Evolutionary conservation across 2,329 filamentous ascomycete genomes (phyloP).

Genomic region (Exophiala mesophila): DNA sequence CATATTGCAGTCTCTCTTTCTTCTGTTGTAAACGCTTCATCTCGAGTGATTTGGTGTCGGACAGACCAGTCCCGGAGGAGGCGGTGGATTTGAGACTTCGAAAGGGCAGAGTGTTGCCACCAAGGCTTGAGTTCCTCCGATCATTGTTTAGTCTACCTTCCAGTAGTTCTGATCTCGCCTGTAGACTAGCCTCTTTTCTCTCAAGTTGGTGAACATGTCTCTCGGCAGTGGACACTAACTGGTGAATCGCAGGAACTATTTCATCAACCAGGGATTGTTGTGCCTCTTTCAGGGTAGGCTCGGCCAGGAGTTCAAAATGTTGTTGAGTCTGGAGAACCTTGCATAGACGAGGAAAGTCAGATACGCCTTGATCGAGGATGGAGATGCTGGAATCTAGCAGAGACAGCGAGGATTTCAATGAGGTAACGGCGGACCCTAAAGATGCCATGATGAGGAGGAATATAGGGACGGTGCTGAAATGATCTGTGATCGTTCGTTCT

Average conservation of each 20-base stretch:
- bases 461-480: no score
- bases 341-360: slow-evolving; percentile 58
- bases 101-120: slow-evolving; percentile 6
- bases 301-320: slow-evolving; percentile 91
- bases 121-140: slow-evolving; percentile 28
- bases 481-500: no score
- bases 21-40: slow-evolving; percentile 69
- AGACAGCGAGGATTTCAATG: slow-evolving; percentile 56
- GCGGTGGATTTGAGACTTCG: slow-evolving; percentile 24
- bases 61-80: slow-evolving; percentile 12
- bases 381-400: slow-evolving; percentile 59
- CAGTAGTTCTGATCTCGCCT: slow-evolving; percentile 76
- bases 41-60: slow-evolving; percentile 49
- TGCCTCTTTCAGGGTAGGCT: slow-evolving; percentile 73
- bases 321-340: slow-evolving; percentile 63
- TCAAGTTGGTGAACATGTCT: slow-evolving; percentile 77
- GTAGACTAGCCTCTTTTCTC: slow-evolving; percentile 75
- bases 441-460: slow-evolving; percentile 33
- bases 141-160: slow-evolving; percentile 60
- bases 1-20: slow-evolving; percentile 80
- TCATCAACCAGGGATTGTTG: slow-evolving; percentile 81
- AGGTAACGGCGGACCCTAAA: slow-evolving; percentile 57
- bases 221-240: slow-evolving; percentile 75
- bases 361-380: slow-evolving; percentile 57
- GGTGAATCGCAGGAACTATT: slow-evolving; percentile 78